phyloP scores from a whole-genome alignment of 2,329 filamentous ascomycete genomes.

The Fonsecaea erecta region DNA sequence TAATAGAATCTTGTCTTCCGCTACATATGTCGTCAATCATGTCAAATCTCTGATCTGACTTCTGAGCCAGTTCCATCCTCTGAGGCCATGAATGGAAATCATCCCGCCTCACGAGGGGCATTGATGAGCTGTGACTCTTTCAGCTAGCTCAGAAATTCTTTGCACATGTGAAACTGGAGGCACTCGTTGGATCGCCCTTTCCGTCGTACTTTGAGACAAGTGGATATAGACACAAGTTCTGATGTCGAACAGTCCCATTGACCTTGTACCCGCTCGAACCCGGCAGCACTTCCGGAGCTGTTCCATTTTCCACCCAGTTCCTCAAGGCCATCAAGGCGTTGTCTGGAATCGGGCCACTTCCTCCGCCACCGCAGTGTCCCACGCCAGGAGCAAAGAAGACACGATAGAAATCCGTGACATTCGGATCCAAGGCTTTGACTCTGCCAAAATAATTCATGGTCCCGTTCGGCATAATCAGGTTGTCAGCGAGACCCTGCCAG shows the following conservation, averaged over 20 bases:
- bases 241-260: conserved; percentile 4
- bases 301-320: conserved; percentile 48
- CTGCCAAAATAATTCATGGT: conserved; percentile 51
- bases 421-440: conserved; percentile 46
- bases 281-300: conserved; percentile 45
- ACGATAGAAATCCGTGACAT: conserved; percentile 39
- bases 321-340: conserved; percentile 46
- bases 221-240: conserved; percentile 52
- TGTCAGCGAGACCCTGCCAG: conserved; percentile 50
- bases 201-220: conserved; percentile 46
- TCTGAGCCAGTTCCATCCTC: conserved; percentile 54
- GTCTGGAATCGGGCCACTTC: conserved; percentile 20
- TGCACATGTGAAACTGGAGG: conserved; percentile 39
- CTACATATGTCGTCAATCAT: conserved; percentile 57
- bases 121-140: neutral
- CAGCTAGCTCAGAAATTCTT: conserved; percentile 5
- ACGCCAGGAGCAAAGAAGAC: conserved; percentile 13
- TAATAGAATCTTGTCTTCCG: too few relatives aligned
- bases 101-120: neutral
- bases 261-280: conserved; percentile 27
- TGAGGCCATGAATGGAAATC: neutral
- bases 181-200: conserved; percentile 42
- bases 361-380: conserved; percentile 26
- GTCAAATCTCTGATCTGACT: conserved; percentile 71
- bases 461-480: conserved; percentile 45